Conservation (phyloP, 176 grass and related monocot species). For the Carex myosuroides region DNA sequence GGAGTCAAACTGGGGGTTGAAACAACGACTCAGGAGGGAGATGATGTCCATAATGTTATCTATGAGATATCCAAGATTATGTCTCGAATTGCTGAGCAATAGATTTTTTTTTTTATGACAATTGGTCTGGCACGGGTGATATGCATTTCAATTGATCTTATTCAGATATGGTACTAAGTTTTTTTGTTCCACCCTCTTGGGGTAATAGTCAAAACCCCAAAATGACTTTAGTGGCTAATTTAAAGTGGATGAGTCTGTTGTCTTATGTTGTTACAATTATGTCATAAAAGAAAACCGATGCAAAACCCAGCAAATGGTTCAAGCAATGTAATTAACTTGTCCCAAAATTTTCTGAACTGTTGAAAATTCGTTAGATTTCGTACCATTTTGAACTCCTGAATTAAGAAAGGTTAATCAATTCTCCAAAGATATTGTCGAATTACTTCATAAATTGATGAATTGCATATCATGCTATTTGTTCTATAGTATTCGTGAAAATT, state of each 20-base stretch:
- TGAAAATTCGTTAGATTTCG: no score
- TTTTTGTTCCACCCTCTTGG: not conserved
- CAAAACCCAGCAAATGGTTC: no score
- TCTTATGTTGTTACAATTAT: not conserved
- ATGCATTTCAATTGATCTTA: not conserved
- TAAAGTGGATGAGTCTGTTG: not conserved
- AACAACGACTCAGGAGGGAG: conserved; percentile 48
- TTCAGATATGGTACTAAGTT: not conserved
- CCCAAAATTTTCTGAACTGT: no score
- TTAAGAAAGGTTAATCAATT: no score
- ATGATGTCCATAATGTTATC: conserved; percentile 71
- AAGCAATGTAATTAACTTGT: no score
- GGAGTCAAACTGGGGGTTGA: conserved; percentile 23
- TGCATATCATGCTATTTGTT: no score
- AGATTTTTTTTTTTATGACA: not conserved
- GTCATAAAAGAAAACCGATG: not conserved
- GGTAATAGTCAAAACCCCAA: not conserved
- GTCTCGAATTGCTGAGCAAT: conserved; percentile 65
- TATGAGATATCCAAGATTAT: conserved; percentile 98
- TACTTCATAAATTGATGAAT: no score
- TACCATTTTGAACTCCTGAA: no score
- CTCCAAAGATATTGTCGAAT: no score
- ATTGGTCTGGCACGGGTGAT: not conserved
- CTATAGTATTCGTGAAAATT: no score
- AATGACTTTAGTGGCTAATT: not conserved